Conservation (phyloP, 495 filamentous ascomycete species). For the Cladorrhinum samala region DNA sequence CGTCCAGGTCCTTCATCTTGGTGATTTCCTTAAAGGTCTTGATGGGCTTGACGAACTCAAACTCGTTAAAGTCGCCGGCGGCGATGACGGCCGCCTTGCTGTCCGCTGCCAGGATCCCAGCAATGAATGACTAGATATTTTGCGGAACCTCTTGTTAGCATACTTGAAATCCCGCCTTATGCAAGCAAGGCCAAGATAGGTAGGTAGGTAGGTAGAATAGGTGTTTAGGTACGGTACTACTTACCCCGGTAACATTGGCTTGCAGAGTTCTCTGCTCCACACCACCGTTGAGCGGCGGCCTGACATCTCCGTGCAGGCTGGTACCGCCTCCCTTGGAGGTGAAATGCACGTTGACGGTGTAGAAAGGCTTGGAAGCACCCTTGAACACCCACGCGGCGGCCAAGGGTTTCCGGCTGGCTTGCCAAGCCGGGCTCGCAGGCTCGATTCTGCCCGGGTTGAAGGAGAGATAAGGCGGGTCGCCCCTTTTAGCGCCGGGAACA, state of each 20-base stretch:
- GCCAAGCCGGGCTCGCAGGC: slow-evolving; percentile 47
- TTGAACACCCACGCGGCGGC: slow-evolving; percentile 50
- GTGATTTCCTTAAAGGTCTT: slow-evolving; percentile 36
- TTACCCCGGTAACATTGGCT: slow-evolving; percentile 44
- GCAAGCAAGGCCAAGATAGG: too few species aligned
- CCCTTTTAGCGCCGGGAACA: slow-evolving; percentile 31
- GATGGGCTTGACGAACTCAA: slow-evolving; percentile 48
- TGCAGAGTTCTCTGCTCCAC: slow-evolving; percentile 43
- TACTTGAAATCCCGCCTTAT: too few species aligned
- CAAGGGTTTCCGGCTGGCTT: slow-evolving; percentile 50
- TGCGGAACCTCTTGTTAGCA: neutral
- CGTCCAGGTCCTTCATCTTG: slow-evolving; percentile 49
- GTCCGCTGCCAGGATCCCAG: slow-evolving; percentile 38
- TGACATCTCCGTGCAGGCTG: slow-evolving; percentile 48
- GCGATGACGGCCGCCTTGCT: slow-evolving; percentile 40
- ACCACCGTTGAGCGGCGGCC: slow-evolving; percentile 56
- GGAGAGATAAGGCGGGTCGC: slow-evolving; percentile 28
- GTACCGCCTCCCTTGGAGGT: slow-evolving; percentile 51
- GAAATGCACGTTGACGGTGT: slow-evolving; percentile 58
- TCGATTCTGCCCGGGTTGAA: slow-evolving; percentile 58
- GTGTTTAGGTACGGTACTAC: slow-evolving; percentile 31
- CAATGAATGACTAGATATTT: slow-evolving; percentile 25
- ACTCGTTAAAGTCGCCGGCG: slow-evolving; percentile 61
- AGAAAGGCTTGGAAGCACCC: slow-evolving; percentile 39
- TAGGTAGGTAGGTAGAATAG: neutral